Base-by-base conservation (phyloP, 371 early-diverging fungal species). In the Syncephalastrum monosporum region DNA sequence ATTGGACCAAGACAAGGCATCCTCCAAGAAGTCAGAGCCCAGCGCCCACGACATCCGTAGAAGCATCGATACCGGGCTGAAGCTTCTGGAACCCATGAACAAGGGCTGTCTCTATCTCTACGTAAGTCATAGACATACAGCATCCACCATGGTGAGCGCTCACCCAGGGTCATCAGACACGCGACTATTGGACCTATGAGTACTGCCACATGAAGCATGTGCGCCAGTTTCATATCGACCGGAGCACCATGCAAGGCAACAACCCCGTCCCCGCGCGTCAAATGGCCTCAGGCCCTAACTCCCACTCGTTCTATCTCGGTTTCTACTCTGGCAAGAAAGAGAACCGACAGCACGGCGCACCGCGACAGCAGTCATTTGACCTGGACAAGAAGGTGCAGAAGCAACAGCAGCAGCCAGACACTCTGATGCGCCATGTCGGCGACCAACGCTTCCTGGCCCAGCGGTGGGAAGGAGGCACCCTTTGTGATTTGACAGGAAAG, bases 181-280 rank as follows among this genome's bases (percentile, higher is more conserved):
- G 72, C 24, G 83, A 79, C 16, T 91, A 85, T 69, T 93, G 91
- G 91, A 74, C 84, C 0, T 93, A 90, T 57, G 91, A 93, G 68
- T 90, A 85, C 63, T 93, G 93, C 61, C 91, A 88, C 66, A 69
- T 72, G 46, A 69, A 65, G 38, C 71, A 83, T 45, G 82, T 93
- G 15, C 85, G 90, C 4, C 93, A 93, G 67, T 90, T 76, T 61
- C 88, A 91, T 54, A 61, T 73, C 14, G 74, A 73, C 24, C 65
- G 29, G 44, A 64, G 41, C 19, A 55, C 46, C 2, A 43, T 58
- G 29, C 51, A 58, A 52, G 45, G 52, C 7, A 54, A 53, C 49
- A 21, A 47, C 13, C 60, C 51, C 42, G 19, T 21, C 41, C 42
- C 29, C 14, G 3, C 21, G n/a, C 15, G 24, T 21, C 17, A 48